phyloP scores from a whole-genome alignment of 257 asterid genomes.

The Rauvolfia tetraphylla region DNA sequence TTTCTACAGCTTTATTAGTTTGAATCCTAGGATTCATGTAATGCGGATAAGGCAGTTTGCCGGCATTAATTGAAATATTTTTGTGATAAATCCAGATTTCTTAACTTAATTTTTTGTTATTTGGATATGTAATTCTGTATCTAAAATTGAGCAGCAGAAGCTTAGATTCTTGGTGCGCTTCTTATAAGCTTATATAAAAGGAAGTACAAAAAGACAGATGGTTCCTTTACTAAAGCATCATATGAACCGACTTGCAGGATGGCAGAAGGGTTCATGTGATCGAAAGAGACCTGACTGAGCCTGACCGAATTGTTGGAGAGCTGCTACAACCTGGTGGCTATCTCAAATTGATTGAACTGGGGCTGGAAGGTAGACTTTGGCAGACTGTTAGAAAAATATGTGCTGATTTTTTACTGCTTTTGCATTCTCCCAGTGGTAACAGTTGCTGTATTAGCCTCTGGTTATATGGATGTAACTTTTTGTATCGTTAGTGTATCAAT shows the following conservation, averaged over 20 bases:
- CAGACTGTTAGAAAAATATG: neutral
- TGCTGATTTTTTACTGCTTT: neutral
- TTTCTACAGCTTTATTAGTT: neutral
- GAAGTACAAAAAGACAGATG: neutral
- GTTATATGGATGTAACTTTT: neutral
- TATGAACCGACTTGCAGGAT: constrained; percentile 43
- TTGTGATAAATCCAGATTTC: neutral
- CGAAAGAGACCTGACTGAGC: constrained; percentile 87
- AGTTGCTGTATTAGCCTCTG: neutral
- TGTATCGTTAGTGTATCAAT: neutral
- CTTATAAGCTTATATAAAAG: neutral
- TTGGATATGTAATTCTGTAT: neutral
- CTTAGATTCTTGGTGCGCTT: neutral
- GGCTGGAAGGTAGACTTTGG: constrained; percentile 59
- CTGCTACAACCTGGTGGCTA: constrained; percentile 94
- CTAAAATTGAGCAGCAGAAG: neutral
- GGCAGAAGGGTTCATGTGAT: constrained; percentile 76
- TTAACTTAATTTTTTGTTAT: neutral
- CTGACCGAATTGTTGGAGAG: constrained; percentile 93
- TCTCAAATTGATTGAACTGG: constrained; percentile 79
- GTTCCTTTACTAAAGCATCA: neutral
- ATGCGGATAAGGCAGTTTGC: neutral
- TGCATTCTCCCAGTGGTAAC: neutral
- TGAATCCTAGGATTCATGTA: too few relatives aligned
- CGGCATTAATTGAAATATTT: neutral